Base-by-base conservation (phyloP, 345 rosid species). In the Hypericum perforatum region DNA sequence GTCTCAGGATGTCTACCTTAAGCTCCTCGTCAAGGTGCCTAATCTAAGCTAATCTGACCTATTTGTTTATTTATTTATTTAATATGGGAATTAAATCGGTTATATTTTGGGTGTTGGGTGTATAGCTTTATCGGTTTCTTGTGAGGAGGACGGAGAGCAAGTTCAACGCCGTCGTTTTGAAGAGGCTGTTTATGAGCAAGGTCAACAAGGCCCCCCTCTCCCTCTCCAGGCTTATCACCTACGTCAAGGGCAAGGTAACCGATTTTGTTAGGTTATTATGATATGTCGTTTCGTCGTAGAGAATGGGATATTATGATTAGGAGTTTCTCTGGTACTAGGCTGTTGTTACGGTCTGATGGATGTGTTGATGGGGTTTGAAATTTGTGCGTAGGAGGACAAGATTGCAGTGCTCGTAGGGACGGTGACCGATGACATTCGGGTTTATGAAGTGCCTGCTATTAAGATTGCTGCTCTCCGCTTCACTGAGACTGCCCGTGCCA, bases 131-230 rank as follows among this genome's bases (percentile, higher is more conserved):
- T 65, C 76, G 89, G 29, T 89, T 94, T 75, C 66, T 94, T 11
- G 96, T 84, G 11, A 76, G 99, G 72, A 86, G 99, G 59, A 86
- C 96, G 0, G 74, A 77, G 6, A 94, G 97, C 79, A 84, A 75
- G 66, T 94, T 94, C 85, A 84, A 84, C 72, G 85, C 80, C 0
- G 99, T 94, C 74, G 79, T 94, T 13, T 60, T 94, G 78, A 86
- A 89, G 84, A 80, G 99, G 61, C 66, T 94, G 54, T 89, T 94
- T 60, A 94, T 89, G 99, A 86, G 97, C 77, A 94, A 82, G 73
- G 81, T 72, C 52, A 86, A 94, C 82, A 86, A 89, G 74, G 64
- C 97, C 9, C 92, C 97, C 0, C 77, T 89, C 3, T 94, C 97
- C 15, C 89, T 94, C 9, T 89, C 96, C 0, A 80, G 86, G 54